phyloP scores from a whole-genome alignment of 2,329 filamentous ascomycete species.

The Trichophyton benhamiae region DNA sequence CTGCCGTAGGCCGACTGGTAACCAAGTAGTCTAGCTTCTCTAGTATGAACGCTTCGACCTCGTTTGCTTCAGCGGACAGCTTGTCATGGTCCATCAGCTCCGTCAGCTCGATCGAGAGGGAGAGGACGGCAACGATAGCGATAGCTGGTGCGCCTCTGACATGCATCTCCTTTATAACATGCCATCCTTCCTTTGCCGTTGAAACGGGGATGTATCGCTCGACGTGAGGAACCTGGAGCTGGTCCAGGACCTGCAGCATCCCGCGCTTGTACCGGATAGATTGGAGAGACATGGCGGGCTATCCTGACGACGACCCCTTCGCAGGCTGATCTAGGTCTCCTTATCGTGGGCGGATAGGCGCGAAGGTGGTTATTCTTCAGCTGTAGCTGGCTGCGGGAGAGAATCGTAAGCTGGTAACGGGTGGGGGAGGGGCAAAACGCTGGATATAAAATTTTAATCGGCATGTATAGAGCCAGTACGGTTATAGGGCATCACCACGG shows the following conservation, averaged over 20 bases:
- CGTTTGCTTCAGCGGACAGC: conserved; percentile 42
- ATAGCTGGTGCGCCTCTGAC: conserved; percentile 76
- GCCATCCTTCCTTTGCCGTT: conserved; percentile 49
- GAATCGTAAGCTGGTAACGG: background rate
- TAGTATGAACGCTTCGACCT: conserved; percentile 56
- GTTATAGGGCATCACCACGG: background rate
- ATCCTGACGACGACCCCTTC: background rate
- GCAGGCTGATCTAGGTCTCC: background rate
- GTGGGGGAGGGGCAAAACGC: background rate
- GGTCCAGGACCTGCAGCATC: conserved; percentile 49
- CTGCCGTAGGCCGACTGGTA: conserved; percentile 80
- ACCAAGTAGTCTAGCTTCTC: conserved; percentile 75
- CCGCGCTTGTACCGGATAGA: conserved; percentile 49
- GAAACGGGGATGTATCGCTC: conserved; percentile 44
- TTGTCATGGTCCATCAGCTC: conserved; percentile 28
- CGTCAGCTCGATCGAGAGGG: conserved; percentile 71
- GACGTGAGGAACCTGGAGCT: conserved; percentile 49
- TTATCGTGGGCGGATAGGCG: background rate
- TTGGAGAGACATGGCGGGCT: conserved; percentile 32
- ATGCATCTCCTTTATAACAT: conserved; percentile 55
- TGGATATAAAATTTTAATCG: background rate
- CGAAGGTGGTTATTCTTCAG: background rate
- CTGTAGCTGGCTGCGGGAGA: background rate
- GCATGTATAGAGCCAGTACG: background rate
- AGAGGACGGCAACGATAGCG: conserved; percentile 88